Conservation (phyloP, 768 basidiomycete genomes). For the Boletus tylopilopsis region DNA sequence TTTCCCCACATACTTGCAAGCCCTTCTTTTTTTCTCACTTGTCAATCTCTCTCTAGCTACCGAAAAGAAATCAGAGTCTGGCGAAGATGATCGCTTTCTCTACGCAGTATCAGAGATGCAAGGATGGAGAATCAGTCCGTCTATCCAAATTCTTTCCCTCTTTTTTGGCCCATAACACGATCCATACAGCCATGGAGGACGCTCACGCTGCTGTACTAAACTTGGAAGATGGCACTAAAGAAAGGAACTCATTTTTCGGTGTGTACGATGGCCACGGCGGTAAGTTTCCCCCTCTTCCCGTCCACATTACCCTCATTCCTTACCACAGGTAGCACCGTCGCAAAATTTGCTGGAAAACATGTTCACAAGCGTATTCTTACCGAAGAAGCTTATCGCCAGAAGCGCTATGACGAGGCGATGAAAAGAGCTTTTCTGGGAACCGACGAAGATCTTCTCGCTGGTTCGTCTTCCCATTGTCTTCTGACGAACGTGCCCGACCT, state of each 20-base stretch:
- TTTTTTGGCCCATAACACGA: not conserved
- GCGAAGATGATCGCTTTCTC: constrained; percentile 62
- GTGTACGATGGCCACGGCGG: constrained; percentile 99
- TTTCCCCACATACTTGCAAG: not conserved
- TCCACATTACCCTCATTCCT: not conserved
- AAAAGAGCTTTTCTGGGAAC: constrained; percentile 90
- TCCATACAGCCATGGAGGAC: constrained; percentile 88
- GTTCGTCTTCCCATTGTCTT: constrained; percentile 40
- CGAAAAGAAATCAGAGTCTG: constrained; percentile 73
- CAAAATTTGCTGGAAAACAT: constrained; percentile 80
- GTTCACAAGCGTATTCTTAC: constrained; percentile 71
- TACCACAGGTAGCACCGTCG: constrained; percentile 70
- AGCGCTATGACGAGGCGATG: constrained; percentile 71
- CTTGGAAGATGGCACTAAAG: constrained; percentile 49
- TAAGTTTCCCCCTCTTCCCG: constrained; percentile 25
- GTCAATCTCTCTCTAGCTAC: constrained; percentile 50
- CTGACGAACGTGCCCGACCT: constrained; percentile 1
- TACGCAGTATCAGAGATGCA: constrained; percentile 96
- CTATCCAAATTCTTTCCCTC: not conserved
- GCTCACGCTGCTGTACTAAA: constrained; percentile 76
- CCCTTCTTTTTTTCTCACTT: not conserved
- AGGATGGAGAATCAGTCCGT: constrained; percentile 97
- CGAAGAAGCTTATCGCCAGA: constrained; percentile 70
- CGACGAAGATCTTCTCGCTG: constrained; percentile 87
- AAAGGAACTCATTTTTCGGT: constrained; percentile 81